Evolutionary conservation across 1,284 basidiomycete species (phyloP), one percentile per base, ranked within the genome.

Genomic region (Microbotryum saponariae): DNA sequence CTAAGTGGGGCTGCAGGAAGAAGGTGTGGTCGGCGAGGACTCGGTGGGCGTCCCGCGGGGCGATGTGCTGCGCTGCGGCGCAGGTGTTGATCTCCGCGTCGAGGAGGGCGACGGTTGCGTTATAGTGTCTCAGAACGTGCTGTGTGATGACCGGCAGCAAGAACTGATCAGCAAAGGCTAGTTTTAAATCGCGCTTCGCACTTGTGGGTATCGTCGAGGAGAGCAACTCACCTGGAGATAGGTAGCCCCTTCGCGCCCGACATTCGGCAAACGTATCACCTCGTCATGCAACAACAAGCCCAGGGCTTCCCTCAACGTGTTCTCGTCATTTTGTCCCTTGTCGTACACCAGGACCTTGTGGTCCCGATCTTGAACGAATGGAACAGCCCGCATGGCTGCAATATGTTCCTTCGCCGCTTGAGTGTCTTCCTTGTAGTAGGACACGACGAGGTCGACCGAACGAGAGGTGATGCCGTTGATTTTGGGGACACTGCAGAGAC

Each of bases 1-100:
- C 75, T 20, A 77, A 51, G 46, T 77, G 75, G 6, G 76, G 76
- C 60, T 76, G 75, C 51, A 76, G 67, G 62, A 76, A 76, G 33
- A 75, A 69, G 9, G 75, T 76, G 45, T 73, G 69, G 37, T 66
- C 70, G 14, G 73, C 73, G 8, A 75, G 60, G 20, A 52, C 33
- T 16, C 21, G 49, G 18, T 5, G 8, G 16, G 3, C 52, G 56
- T 8, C 60, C 51, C 6, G 44, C 2, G 18, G 20, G 29, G 51
- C 49, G 56, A 60, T 44, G 37, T 21, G 21, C 37, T 42, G 37
- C 14, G 20, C n/a, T 29, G 54, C 8, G 12, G 49, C 31, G 16
- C 29, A 18, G 20, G 46, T 29, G 21, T n/a, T 25, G 9, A 53
- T 23, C 23, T 25, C 18, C 7, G 42, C 6, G 9, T 29, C 25